Evolutionary conservation across 1,284 basidiomycete species (phyloP), one percentile per base, ranked within the genome.

Genomic region (Rhodotorula sp.): DNA sequence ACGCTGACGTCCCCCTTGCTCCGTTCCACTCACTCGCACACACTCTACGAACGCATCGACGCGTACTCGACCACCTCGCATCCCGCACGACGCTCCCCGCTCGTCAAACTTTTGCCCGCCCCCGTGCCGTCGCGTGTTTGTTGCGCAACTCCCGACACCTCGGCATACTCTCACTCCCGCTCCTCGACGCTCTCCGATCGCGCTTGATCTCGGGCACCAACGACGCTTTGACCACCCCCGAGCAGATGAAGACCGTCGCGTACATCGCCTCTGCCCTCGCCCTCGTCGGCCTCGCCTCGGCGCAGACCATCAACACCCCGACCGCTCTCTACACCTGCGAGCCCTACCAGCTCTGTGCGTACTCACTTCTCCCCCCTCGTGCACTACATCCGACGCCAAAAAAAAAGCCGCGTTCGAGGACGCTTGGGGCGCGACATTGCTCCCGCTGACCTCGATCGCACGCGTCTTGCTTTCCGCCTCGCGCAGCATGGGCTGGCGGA

Each of bases 251-350:
- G 36, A 56, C 48, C 44, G 44, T 55, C 55, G 58, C 68, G n/a
- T 47, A 44, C 65, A 57, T 57, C 59, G 56, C 64, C 62, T 58
- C 59, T 27, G 65, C 62, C 55, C 48, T 67, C 53, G 62, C 63
- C 49, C 59, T 67, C 59, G 67, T 58, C 51, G 62, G 59, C 55
- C 36, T 67, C 58, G 67, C 56, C 54, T 58, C 64, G 34, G 71
- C 64, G 22, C 67, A 67, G 58, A 46, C 51, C 20, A 70, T 72
- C 71, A 64, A 64, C 62, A 72, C 68, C 46, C 68, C 71, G n/a
- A 62, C 67, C 24, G 65, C 58, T 39, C 67, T 72, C 67, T 70
- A 67, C 67, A 65, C 71, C 55, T 66, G 70, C 63, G 59, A 68
- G 54, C 62, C 59, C 22, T 61, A 59, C 47, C 51, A 39, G 29